phyloP scores from a whole-genome alignment of 768 basidiomycete species.

The Tricholoma sp. region DNA sequence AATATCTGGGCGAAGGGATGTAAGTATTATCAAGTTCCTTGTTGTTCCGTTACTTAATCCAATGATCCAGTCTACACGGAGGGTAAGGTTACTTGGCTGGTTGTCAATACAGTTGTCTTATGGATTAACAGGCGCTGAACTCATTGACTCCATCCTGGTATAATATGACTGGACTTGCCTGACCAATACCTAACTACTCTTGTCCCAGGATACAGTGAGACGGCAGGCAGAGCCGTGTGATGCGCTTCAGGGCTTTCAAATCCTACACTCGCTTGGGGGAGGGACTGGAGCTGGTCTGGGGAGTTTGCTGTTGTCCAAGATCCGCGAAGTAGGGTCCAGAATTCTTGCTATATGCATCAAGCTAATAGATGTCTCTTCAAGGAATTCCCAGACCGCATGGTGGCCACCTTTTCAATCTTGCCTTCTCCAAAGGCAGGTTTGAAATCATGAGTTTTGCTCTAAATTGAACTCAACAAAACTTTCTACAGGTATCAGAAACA shows the following conservation, averaged over 20 bases:
- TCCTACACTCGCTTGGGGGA: slow-evolving; percentile 87
- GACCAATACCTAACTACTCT: not conserved
- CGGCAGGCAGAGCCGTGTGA: slow-evolving; percentile 80
- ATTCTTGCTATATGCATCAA: slow-evolving; percentile 4
- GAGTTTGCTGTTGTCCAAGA: slow-evolving; percentile 71
- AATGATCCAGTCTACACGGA: slow-evolving; percentile 72
- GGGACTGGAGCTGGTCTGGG: slow-evolving; percentile 89
- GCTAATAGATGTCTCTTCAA: slow-evolving; percentile 14
- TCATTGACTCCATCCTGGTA: slow-evolving; percentile 79
- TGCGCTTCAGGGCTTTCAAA: slow-evolving; percentile 85
- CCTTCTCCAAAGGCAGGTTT: slow-evolving; percentile 44
- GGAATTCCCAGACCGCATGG: slow-evolving; percentile 54
- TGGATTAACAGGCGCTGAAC: slow-evolving; percentile 66
- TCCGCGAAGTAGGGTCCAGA: slow-evolving; percentile 61
- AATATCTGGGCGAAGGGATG: slow-evolving; percentile 98
- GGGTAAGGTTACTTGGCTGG: slow-evolving; percentile 39
- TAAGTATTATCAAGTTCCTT: slow-evolving; percentile 33
- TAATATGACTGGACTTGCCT: slow-evolving; percentile 2
- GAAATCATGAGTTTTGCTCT: not conserved
- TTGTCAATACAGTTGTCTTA: slow-evolving; percentile 4
- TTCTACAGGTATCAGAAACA: slow-evolving; percentile 44
- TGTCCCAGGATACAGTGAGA: slow-evolving; percentile 61
- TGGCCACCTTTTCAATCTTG: slow-evolving; percentile 49
- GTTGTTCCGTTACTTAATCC: slow-evolving; percentile 3
- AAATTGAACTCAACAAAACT: not conserved